Evolutionary conservation across 1,139 yeast genomes (phyloP).

Genomic region (Saccharomyces hybrid): DNA sequence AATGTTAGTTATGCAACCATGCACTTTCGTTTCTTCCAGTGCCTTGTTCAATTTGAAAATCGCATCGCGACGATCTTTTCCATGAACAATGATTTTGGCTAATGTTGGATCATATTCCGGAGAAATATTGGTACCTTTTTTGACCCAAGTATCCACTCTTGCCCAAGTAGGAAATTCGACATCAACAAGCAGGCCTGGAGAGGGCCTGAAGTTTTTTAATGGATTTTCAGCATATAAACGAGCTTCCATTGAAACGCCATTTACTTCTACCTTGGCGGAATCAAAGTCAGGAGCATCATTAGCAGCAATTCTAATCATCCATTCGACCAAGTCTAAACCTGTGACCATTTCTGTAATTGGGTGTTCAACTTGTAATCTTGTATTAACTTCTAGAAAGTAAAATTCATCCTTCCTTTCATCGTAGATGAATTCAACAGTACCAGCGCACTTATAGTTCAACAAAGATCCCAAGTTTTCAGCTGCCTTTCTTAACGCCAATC

Average conservation of each 20-base stretch:
- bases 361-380: conserved; percentile 95
- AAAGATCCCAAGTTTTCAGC: conserved; percentile 75
- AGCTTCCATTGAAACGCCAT: conserved; percentile 95
- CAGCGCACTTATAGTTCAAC: conserved; percentile 90
- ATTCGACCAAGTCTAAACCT: conserved; percentile 88
- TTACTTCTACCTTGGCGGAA: conserved; percentile 45
- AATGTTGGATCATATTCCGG: conserved; percentile 96
- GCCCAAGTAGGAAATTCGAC: conserved; percentile 84
- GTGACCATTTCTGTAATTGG: conserved; percentile 95
- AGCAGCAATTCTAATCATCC: conserved; percentile 93
- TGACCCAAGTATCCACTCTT: conserved; percentile 89
- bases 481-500: conserved; percentile 68
- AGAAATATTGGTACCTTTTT: conserved; percentile 80
- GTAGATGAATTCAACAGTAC: conserved; percentile 93
- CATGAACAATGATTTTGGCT: conserved; percentile 93
- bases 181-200: conserved; percentile 89
- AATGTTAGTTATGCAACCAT: conserved; percentile 83
- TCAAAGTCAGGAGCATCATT: conserved; percentile 73
- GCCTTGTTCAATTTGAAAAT: conserved; percentile 70
- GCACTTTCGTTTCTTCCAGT: conserved; percentile 73
- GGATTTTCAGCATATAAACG: conserved; percentile 96
- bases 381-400: conserved; percentile 92
- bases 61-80: conserved; percentile 80
- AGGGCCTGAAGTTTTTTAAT: conserved; percentile 86
- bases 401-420: conserved; percentile 81